phyloP scores from a whole-genome alignment of 2,329 filamentous ascomycete species.

The Colletotrichum salicis region DNA sequence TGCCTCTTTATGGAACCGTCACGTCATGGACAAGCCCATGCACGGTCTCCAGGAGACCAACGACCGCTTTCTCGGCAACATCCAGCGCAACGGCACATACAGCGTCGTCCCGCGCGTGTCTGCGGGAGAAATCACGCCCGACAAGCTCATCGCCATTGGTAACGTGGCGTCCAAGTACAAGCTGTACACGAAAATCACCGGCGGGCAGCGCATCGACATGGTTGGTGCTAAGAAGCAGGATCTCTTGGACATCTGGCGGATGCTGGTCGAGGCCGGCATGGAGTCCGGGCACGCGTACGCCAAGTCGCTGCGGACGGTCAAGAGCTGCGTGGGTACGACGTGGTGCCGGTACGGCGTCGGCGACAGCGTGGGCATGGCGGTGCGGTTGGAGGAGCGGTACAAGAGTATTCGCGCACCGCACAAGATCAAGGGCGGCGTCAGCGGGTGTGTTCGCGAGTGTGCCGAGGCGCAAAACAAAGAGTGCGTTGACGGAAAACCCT shows the following conservation, averaged over 20 bases:
- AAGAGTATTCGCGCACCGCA: slow-evolving; percentile 91
- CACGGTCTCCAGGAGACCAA: slow-evolving; percentile 91
- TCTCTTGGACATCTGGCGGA: slow-evolving; percentile 82
- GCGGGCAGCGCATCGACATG: slow-evolving; percentile 91
- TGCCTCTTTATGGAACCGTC: slow-evolving; percentile 83
- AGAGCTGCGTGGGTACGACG: slow-evolving; percentile 89
- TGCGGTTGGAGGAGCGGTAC: slow-evolving; percentile 88
- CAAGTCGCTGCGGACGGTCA: slow-evolving; percentile 88
- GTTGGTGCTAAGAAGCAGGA: slow-evolving; percentile 92
- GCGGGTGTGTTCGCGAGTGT: slow-evolving; percentile 91
- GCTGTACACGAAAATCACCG: slow-evolving; percentile 92
- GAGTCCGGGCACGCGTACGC: slow-evolving; percentile 93
- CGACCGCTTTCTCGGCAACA: slow-evolving; percentile 87
- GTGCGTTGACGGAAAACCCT: slow-evolving; percentile 55
- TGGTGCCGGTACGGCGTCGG: slow-evolving; percentile 93
- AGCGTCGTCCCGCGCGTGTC: slow-evolving; percentile 86
- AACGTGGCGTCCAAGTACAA: slow-evolving; percentile 85
- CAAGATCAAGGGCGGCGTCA: slow-evolving; percentile 91
- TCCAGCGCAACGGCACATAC: slow-evolving; percentile 91
- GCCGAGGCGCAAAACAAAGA: slow-evolving; percentile 94
- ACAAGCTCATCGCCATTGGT: slow-evolving; percentile 85
- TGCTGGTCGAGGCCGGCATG: slow-evolving; percentile 84
- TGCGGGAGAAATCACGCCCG: slow-evolving; percentile 87
- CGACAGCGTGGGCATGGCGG: slow-evolving; percentile 90
- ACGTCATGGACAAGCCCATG: slow-evolving; percentile 77